phyloP scores from a whole-genome alignment of 352 stramenopile genomes.

The Phytophthora podocarpi region DNA sequence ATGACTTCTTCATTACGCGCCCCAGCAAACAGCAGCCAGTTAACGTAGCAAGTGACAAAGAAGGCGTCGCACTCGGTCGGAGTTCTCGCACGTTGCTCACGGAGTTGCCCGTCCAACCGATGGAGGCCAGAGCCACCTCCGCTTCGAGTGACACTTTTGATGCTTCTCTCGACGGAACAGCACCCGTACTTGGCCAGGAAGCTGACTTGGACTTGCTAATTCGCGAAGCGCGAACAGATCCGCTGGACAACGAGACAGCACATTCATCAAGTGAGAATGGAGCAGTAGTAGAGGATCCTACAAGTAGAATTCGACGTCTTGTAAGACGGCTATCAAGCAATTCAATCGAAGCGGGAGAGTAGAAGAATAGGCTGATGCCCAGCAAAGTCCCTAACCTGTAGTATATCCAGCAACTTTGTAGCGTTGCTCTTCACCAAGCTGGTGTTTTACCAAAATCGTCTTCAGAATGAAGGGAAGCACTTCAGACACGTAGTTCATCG shows the following conservation, averaged over 20 bases:
- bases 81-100: conserved; percentile 28
- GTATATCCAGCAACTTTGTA: too few relatives aligned
- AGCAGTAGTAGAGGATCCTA: background rate
- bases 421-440: too few relatives aligned
- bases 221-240: conserved; percentile 32
- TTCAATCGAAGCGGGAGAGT: conserved; percentile 16
- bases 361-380: conserved; percentile 23
- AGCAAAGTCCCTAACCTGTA: too few relatives aligned
- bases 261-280: background rate
- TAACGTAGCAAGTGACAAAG: background rate
- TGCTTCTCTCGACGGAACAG: background rate
- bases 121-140: conserved; percentile 12
- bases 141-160: conserved; percentile 6
- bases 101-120: conserved; percentile 27
- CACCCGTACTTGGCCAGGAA: conserved; percentile 6
- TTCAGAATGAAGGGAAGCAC: background rate
- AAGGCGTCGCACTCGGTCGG: background rate
- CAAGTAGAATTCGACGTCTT: conserved; percentile 19
- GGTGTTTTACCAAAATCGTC: too few relatives aligned
- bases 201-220: conserved; percentile 38
- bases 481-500: conserved; percentile 41
- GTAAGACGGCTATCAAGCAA: conserved; percentile 25
- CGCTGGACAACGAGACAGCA: conserved; percentile 10
- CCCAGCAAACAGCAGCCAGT: conserved; percentile 3
- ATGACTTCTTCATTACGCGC: conserved; percentile 34